These are phyloP conservation scores for Pleurostoma richardsiae DNA, from an alignment of 2,329 filamentous ascomycete species.

Conservation along the genomic window DNA sequence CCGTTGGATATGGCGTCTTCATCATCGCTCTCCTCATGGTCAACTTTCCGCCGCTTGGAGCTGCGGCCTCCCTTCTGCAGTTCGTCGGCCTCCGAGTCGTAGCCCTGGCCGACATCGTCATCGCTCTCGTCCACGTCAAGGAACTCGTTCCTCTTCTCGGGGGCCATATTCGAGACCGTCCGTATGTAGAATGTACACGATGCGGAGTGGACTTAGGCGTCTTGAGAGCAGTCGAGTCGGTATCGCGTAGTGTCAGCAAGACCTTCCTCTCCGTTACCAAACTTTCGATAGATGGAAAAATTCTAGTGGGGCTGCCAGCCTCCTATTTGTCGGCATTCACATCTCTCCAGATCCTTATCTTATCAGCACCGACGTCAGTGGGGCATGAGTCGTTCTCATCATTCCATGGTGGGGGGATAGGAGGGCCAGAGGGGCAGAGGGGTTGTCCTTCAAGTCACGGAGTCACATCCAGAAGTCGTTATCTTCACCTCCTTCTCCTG, in stretches of 20 bases:
- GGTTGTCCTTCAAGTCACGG: too few species aligned
- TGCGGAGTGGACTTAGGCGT: not conserved
- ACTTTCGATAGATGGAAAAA: conserved; percentile 3
- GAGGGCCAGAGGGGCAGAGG: too few species aligned
- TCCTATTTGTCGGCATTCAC: too few species aligned
- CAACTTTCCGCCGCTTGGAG: conserved; percentile 60
- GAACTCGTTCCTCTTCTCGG: conserved; percentile 68
- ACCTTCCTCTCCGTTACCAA: not conserved
- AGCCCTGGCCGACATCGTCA: conserved; percentile 52
- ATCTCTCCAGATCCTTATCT: conserved; percentile 2
- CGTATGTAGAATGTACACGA: not conserved
- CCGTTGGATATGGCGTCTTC: conserved; percentile 31
- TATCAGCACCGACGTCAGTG: conserved; percentile 6
- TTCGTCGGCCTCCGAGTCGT: conserved; percentile 63
- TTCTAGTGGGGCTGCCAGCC: not conserved
- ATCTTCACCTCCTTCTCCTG: too few species aligned
- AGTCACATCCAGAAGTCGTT: too few species aligned
- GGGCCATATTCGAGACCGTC: conserved; percentile 44
- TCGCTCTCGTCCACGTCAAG: conserved; percentile 58
- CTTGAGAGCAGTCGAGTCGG: not conserved
- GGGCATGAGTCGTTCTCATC: not conserved
- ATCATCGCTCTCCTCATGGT: conserved; percentile 33
- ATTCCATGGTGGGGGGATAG: too few species aligned
- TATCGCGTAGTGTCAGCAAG: too few species aligned
- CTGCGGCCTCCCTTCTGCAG: conserved; percentile 58